Evolutionary conservation across 768 basidiomycete species (phyloP), one percentile per base, ranked within the genome.

Genomic region (Auricularia sp.): DNA sequence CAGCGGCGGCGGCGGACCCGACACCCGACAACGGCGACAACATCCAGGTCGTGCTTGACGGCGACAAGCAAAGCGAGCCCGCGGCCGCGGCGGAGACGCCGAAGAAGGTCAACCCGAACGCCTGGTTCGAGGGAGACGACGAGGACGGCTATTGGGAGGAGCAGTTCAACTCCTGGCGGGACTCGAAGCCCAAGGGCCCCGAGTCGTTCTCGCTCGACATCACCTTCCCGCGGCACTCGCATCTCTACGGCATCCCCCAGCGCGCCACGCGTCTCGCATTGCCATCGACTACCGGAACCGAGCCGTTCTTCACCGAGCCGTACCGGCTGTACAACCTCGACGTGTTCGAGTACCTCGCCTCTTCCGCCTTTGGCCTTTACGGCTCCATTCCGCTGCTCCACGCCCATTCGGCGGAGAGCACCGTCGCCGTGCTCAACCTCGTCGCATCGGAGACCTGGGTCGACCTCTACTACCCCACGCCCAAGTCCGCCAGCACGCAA

Each of bases 151-250:
- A 83, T 72, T 99, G 93, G 89, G 92, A 95, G 66, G 97, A 99
- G 76, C 83, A 78, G 0, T 99, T 90, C 75, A 82, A 77, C 29
- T 82, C 88, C 3, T 95, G 93, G 88, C 93, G 87, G 0, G 97
- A 99, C 73, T 81, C 86, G 1, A 99, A 98, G 75, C 96, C 96
- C 0, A 98, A 97, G 79, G 96, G 97, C 13, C 97, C 97, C 36
- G 94, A 99, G 75, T 94, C 91, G 0, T 82, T 98, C 65, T 92
- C 90, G 0, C 73, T 99, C 66, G 97, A 99, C 69, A 89, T 99
- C 70, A 84, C 84, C 62, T 98, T 98, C 82, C 96, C 96, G 0
- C 88, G 85, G 65, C 93, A 94, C 65, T 86, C 85, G 36, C 89
- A 92, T 61, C 87, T 98, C 65, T 99, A 94, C 69, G 97, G 97